These are phyloP conservation scores for Cladophialophora psammophila DNA, from an alignment of 2,329 filamentous ascomycete species.

Conservation along the genomic window DNA sequence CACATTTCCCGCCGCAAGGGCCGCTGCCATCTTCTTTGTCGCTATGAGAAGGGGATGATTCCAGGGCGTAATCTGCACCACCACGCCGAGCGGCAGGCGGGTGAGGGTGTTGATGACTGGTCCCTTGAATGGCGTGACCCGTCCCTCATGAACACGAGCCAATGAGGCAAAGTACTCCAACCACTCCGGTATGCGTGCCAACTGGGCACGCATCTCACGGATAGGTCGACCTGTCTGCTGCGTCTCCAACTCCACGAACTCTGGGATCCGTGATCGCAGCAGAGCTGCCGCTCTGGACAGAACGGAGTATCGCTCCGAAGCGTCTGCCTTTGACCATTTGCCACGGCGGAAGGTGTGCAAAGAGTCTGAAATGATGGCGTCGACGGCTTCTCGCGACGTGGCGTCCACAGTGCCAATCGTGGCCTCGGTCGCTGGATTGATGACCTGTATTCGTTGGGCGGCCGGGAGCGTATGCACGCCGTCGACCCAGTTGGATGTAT, in stretches of 20 bases:
- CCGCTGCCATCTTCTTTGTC: conserved; percentile 43
- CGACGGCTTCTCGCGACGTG: conserved; percentile 60
- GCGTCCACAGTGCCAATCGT: conserved; percentile 59
- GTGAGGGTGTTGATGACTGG: conserved; percentile 50
- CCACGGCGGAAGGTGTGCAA: conserved; percentile 56
- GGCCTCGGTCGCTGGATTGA: conserved; percentile 45
- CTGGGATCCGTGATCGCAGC: conserved; percentile 60
- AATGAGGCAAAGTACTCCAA: conserved; percentile 74
- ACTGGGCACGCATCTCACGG: conserved; percentile 74
- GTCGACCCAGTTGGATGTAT: conserved; percentile 44
- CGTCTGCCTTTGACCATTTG: conserved; percentile 64
- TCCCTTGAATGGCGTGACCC: conserved; percentile 67
- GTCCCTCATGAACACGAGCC: conserved; percentile 70
- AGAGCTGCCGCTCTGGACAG: conserved; percentile 67
- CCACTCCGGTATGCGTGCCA: conserved; percentile 66
- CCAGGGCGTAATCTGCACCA: conserved; percentile 51
- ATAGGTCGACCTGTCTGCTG: conserved; percentile 72
- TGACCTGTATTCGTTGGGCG: conserved; percentile 37
- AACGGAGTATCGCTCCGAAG: conserved; percentile 66
- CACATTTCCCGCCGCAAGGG: conserved; percentile 48
- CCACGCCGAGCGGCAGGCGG: conserved; percentile 48
- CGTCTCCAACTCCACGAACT: conserved; percentile 69
- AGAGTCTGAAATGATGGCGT: conserved; percentile 55
- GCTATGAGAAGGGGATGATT: conserved; percentile 48
- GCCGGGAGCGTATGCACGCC: conserved; percentile 39